These are phyloP conservation scores for Boechera stricta DNA, from an alignment of 345 rosid genomes.

Conservation along the genomic window DNA sequence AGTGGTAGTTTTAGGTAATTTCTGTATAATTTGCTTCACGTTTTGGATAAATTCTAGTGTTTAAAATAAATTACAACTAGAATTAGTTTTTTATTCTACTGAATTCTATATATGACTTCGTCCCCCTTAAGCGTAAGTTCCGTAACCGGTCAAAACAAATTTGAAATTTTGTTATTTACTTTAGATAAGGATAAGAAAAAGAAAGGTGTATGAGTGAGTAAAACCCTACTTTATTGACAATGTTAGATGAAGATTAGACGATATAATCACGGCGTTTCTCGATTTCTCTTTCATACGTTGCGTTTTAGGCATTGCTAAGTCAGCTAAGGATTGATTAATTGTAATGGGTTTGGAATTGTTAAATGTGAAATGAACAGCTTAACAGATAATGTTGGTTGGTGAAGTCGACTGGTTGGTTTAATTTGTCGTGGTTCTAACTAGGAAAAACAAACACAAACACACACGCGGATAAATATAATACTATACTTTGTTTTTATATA, in stretches of 20 bases:
- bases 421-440: neutral
- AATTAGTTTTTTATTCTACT: neutral
- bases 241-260: conserved; percentile 15
- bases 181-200: conserved; percentile 19
- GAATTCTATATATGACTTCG: neutral
- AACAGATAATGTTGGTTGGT: conserved; percentile 21
- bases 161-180: neutral
- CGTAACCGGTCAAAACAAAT: neutral
- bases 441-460: neutral
- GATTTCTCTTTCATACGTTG: conserved; percentile 24
- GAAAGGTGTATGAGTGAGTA: neutral
- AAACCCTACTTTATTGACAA: conserved; percentile 18
- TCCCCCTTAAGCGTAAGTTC: neutral
- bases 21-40: no score
- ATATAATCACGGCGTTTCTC: conserved; percentile 8
- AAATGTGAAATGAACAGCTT: conserved; percentile 19
- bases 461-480: neutral
- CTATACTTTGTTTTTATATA: neutral
- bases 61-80: no score
- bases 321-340: neutral
- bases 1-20: no score
- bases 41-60: no score
- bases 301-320: conserved; percentile 10
- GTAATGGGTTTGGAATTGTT: neutral
- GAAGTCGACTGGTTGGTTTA: conserved; percentile 27